Base-by-base conservation (phyloP, 2,329 filamentous ascomycete species). In the Aspergillus sp. region DNA sequence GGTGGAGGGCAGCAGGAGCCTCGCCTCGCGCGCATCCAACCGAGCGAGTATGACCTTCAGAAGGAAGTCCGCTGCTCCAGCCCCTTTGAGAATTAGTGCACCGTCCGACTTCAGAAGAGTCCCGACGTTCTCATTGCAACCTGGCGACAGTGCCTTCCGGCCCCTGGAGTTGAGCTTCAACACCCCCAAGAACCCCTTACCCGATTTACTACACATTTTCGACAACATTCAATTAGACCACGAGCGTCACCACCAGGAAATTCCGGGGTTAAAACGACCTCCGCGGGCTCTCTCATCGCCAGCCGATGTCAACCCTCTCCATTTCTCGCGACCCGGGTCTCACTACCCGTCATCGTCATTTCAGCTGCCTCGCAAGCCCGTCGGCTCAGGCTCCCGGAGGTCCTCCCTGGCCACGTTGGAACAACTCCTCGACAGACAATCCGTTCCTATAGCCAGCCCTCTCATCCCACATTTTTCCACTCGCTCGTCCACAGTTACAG, bases 101-200 rank as follows among this genome's bases (percentile, higher is more conserved):
- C 76, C 76, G 8, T 68, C 69, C 4, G 66, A 76, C 42, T 77
- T 77, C 53, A 65, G 71, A 51, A 61, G 65, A 55, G 70, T 75
- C 14, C 61, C 65, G n/a, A 61, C 62, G 10, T 54, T 59, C 52
- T 59, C 22, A 40, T 53, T 16, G 50, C 51, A 10, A 24, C 57
- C 17, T 56, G 57, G 17, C 54, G 57, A 13, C 46, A n/a, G 17
- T 19, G 35, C 45, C 9, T 77, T 72, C 57, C 62, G 69, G 32
- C 76, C 75, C 3, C 63, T 79, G n/a, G 70, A 78, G 60, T 64
- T 79, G 44, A 78, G 70, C 58, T 77, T 79, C 49, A 71, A 77
- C 59, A 60, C 67, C 48, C 67, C 72, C n/a, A 69, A 69, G 36
- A 74, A 76, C 59, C 66, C 68, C 51, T 60, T 78, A 13, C 74